Percentiles rank a stretch among this genome's conserved stretches.
Evolutionary conservation across 768 basidiomycete genomes (phyloP).

Genomic region (Russula sp.): DNA sequence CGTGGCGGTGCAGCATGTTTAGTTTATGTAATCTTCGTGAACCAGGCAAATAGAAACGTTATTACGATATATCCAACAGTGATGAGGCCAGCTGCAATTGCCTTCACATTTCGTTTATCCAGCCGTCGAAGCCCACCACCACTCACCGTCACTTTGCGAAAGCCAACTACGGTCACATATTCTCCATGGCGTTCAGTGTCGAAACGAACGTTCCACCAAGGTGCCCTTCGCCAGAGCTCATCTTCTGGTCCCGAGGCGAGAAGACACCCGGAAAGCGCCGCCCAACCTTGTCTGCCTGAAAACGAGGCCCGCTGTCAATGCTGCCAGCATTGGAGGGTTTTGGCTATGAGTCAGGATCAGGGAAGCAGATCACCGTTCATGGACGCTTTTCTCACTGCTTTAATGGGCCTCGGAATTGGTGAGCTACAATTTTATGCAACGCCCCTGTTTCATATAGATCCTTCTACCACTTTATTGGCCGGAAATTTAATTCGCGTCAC

Average conservation of each 20-base stretch:
- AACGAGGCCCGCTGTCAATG: background rate
- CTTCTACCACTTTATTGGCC: background rate
- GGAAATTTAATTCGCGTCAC: background rate
- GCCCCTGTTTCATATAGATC: background rate
- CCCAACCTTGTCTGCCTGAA: background rate
- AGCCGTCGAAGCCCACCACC: background rate
- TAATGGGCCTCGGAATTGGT: constrained; percentile 31
- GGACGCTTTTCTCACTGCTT: constrained; percentile 25
- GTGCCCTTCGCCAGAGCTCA: constrained; percentile 1
- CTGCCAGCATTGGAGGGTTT: background rate
- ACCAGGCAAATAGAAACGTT: background rate
- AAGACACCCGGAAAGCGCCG: background rate
- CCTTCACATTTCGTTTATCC: constrained; percentile 7
- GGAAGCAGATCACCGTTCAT: constrained; percentile 24
- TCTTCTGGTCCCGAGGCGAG: background rate
- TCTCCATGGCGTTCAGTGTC: background rate
- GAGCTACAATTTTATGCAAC: constrained; percentile 22
- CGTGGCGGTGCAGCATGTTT: background rate
- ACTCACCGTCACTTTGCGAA: background rate
- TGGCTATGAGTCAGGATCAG: background rate
- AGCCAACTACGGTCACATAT: background rate
- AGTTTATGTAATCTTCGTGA: background rate
- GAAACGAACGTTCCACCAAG: constrained; percentile 4
- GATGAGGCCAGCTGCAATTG: background rate
- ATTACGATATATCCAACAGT: background rate